Percentiles rank a stretch among this genome's conserved stretches.
phyloP scores from a whole-genome alignment of 495 filamentous ascomycete species.

The Lindgomyces ingoldianus region DNA sequence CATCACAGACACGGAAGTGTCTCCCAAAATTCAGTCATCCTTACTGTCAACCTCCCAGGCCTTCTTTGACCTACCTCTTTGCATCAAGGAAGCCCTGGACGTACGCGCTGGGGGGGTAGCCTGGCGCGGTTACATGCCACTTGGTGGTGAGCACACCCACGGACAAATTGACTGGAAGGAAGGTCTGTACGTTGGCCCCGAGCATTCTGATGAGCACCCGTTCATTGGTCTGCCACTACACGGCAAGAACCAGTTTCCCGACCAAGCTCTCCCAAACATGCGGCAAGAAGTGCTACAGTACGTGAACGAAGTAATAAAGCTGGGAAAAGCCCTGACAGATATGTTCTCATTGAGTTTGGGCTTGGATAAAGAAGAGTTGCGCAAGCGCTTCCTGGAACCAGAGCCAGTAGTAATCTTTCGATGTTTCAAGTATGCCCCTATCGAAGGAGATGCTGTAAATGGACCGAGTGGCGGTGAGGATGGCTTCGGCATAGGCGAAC shows the following conservation, averaged over 20 bases:
- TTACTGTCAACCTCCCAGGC: background rate
- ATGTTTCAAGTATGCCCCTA: conserved; percentile 1
- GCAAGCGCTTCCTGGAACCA: background rate
- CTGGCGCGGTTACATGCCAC: background rate
- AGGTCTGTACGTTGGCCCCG: conserved; percentile 1
- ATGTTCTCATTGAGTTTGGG: conserved; percentile 6
- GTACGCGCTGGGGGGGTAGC: background rate
- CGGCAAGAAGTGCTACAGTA: background rate
- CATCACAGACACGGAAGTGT: background rate
- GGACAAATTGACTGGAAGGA: conserved; percentile 1
- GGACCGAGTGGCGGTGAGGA: background rate
- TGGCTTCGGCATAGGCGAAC: background rate
- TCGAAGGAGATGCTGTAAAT: background rate
- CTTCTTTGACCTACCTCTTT: background rate
- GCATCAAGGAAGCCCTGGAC: background rate
- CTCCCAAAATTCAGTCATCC: background rate
- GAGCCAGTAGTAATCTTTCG: conserved; percentile 1
- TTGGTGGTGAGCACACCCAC: conserved; percentile 2
- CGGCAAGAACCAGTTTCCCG: conserved; percentile 8
- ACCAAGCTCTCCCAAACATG: conserved; percentile 10
- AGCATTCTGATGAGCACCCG: conserved; percentile 8
- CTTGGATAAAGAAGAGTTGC: conserved; percentile 3
- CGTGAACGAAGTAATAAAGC: conserved; percentile 4
- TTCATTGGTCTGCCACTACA: conserved; percentile 9
- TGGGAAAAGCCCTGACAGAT: conserved; percentile 3